phyloP scores from a whole-genome alignment of 345 rosid species.

The Aquilaria malaccensis region DNA sequence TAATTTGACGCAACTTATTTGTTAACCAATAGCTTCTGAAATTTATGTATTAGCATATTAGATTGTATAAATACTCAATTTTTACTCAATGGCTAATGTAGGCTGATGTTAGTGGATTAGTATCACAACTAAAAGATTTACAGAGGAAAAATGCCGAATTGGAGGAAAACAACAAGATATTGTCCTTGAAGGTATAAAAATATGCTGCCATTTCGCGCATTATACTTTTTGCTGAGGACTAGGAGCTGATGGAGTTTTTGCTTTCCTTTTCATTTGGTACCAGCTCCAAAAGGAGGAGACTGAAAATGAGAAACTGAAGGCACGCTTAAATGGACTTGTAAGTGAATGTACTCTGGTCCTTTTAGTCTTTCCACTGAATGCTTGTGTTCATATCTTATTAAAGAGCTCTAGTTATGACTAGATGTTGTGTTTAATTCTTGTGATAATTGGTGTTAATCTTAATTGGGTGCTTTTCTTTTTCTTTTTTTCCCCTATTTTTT shows the following conservation, averaged over 20 bases:
- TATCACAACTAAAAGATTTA: constrained; percentile 71
- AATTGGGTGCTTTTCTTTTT: not conserved
- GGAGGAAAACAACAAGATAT: constrained; percentile 56
- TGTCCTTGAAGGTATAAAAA: constrained; percentile 39
- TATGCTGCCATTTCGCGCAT: not conserved
- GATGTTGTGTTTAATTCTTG: not conserved
- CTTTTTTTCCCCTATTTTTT: not conserved
- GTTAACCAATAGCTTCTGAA: too few relatives aligned
- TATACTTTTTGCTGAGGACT: not conserved
- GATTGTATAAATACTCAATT: too few relatives aligned
- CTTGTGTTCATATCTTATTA: not conserved
- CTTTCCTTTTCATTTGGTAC: constrained; percentile 2
- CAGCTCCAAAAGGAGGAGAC: constrained; percentile 66
- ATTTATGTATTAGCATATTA: too few relatives aligned
- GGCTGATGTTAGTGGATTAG: constrained; percentile 83
- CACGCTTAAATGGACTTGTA: constrained; percentile 67
- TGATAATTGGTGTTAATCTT: not conserved
- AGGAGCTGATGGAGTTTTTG: not conserved
- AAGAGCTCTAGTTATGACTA: not conserved
- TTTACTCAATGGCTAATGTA: constrained; percentile 24
- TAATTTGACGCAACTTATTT: too few relatives aligned
- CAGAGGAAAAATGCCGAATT: constrained; percentile 64
- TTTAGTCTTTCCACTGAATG: not conserved
- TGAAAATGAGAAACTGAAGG: constrained; percentile 46
- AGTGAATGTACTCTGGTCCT: constrained; percentile 7